These are phyloP conservation scores for Cyberlindnera sargentensis DNA, from an alignment of 805 yeast genomes.

Conservation along the genomic window DNA sequence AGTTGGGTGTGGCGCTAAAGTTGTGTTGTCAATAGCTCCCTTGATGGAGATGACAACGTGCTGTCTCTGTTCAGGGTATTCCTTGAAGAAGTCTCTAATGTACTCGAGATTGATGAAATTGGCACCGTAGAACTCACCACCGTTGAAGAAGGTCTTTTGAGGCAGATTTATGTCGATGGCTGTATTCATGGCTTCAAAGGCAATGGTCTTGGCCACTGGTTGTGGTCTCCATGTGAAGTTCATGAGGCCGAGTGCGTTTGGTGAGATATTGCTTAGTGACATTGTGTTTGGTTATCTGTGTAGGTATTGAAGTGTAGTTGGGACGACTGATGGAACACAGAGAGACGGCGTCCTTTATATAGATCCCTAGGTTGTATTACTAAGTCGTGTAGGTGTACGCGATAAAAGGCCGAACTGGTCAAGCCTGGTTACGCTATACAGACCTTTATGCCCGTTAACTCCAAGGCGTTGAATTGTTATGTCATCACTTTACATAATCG, in stretches of 20 bases:
- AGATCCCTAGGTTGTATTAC: no score
- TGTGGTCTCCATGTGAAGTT: conserved; percentile 62
- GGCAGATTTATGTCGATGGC: conserved; percentile 36
- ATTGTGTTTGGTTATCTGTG: no score
- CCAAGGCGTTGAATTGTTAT: no score
- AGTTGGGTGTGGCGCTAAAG: conserved; percentile 41
- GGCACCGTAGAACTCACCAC: conserved; percentile 75
- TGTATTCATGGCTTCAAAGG: conserved; percentile 45
- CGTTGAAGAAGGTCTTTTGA: conserved; percentile 52
- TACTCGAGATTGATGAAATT: conserved; percentile 46
- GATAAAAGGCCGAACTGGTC: no score
- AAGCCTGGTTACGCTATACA: no score
- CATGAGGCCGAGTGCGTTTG: conserved; percentile 73
- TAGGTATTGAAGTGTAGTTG: no score
- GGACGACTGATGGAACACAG: no score
- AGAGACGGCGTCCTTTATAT: no score
- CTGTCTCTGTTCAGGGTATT: conserved; percentile 47
- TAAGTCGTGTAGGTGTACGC: no score
- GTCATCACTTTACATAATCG: no score
- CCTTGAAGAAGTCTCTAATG: conserved; percentile 49
- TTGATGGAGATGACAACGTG: conserved; percentile 60
- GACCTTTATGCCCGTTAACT: no score
- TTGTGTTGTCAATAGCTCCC: conserved; percentile 44
- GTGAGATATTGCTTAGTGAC: conserved; percentile 6
- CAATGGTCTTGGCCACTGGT: conserved; percentile 47